A percentile compares a stretch with the other conserved stretches of the same genome.
Evolutionary conservation across 345 rosid species (phyloP).

Genomic region (Lepidium didymum): DNA sequence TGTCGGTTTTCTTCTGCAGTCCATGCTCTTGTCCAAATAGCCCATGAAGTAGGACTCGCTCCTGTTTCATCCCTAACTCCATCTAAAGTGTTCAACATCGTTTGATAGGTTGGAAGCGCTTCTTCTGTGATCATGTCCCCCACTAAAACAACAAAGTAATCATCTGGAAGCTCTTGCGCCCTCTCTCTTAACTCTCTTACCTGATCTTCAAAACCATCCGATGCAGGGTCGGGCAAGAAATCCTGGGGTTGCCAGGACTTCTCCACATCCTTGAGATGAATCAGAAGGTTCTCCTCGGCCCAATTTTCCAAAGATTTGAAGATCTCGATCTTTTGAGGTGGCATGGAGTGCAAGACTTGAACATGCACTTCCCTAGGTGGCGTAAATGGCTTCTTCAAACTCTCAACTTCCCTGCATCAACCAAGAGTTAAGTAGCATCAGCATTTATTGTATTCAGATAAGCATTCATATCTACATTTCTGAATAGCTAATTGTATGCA

Average conservation of each 20-base stretch:
- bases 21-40: constrained; percentile 62
- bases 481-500: not conserved
- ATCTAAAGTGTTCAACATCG: constrained; percentile 72
- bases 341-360: constrained; percentile 89
- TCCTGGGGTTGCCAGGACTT: constrained; percentile 95
- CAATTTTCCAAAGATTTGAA: constrained; percentile 81
- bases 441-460: not conserved
- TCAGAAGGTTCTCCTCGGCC: constrained; percentile 70
- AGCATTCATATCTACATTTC: not conserved
- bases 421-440: not conserved
- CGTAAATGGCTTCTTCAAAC: constrained; percentile 59
- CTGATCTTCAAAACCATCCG: constrained; percentile 78
- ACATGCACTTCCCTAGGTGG: constrained; percentile 78
- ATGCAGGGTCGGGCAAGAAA: constrained; percentile 79
- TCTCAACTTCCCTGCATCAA: constrained; percentile 62
- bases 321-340: constrained; percentile 84
- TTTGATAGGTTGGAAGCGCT: constrained; percentile 80
- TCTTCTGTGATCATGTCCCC: constrained; percentile 91
- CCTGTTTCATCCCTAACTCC: constrained; percentile 81
- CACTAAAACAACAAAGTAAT: constrained; percentile 72
- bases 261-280: constrained; percentile 77
- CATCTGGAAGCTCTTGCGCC: constrained; percentile 78
- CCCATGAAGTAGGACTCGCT: constrained; percentile 77
- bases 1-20: constrained; percentile 67
- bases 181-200: constrained; percentile 74